Evolutionary conservation across 805 yeast genomes (phyloP), one percentile per base, ranked within the genome.

Genomic region (Cyberlindnera xishuangbannaensis): DNA sequence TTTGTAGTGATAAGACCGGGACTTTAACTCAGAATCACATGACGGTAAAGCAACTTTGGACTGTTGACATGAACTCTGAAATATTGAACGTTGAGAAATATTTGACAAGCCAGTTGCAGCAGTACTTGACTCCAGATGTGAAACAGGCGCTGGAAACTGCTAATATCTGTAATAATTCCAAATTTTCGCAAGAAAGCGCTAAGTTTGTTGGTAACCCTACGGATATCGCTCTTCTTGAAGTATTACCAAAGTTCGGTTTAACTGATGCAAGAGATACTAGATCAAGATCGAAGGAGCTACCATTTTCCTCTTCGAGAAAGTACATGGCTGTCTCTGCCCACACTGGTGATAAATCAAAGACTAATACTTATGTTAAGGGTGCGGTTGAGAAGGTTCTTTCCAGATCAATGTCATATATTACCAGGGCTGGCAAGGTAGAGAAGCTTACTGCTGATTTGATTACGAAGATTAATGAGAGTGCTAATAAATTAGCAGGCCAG

Each of bases 1-100:
- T 87, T 46, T 86, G 96, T 54, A 76, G 92, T 6, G 96, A 87
- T 61, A 86, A 87, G 50, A 87, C 95, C 3, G 92, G 92, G 41
- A 87, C 95, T 8, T 68, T 87, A 46, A 87, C 96, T 15, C 83
- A 82, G 53, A 87, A 86, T 56, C 92, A 83, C 56, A 84, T 86
- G 95, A 83, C 95, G 10, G 86, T 84, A 6, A 78, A 84, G 21
- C 79, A 83, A 48, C 47, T 85, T 11, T 86, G 95, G 95, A 68
- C 92, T 10, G 64, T 76, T 30, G 90, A 78, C 47, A 76, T 64
- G 71, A 53, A 53, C 27, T 59, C 64, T 27, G 62, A 61, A 28
- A 40, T 55, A 6, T 41, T 65, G 30, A 45, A 56, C 19, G 63
- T 80, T 34, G 80, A 73, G 31, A 69, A 68, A 43, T 56, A 67